Evolutionary conservation across 2,329 filamentous ascomycete genomes (phyloP), one percentile per base, ranked within the genome.

Genomic region (Aspergillus fijiensis): DNA sequence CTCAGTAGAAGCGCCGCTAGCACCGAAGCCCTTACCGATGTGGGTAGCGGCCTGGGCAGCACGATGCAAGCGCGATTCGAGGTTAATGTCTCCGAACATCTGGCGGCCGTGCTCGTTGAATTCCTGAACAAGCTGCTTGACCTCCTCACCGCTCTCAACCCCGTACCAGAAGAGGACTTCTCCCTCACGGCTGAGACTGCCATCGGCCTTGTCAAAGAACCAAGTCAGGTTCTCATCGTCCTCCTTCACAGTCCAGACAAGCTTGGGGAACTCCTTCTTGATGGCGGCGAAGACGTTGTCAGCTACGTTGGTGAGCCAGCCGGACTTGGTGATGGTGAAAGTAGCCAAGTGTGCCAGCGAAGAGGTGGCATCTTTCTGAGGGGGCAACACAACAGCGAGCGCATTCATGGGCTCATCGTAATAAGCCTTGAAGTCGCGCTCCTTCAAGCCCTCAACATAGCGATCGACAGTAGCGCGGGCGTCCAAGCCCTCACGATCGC

Each of bases 101-200:
- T 90, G 85, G 61, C 91, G 85, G 56, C 92, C 92, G 70, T 96
- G 85, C 70, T 89, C 83, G 60, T 89, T 86, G 77, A 97, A 97
- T 70, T 96, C 91, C 67, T 88, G 86, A 80, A 96, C 92, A 66
- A 96, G 83, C 65, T 90, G 85, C 68, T 89, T 87, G 23, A 97
- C 89, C 74, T 96, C 90, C 55, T 91, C 87, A 33, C 89, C 87
- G 57, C 87, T 88, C 66, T 95, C 90, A 60, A 95, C 87, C 55
- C 93, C 93, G 76, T 96, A 96, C 90, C 94, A 98, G 83, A 98
- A 98, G 72, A 98, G 88, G 45, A 97, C 91, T 72, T 93, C 91
- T 60, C 92, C 92, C 67, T 91, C 87, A 58, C 88, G 87, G 63
- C 89, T 91, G 69, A 97, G 85, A 77, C 91, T 96, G 59, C 95